These are phyloP conservation scores for Epichloe uncinata DNA, from an alignment of 2,329 filamentous ascomycete species.

Conservation along the genomic window DNA sequence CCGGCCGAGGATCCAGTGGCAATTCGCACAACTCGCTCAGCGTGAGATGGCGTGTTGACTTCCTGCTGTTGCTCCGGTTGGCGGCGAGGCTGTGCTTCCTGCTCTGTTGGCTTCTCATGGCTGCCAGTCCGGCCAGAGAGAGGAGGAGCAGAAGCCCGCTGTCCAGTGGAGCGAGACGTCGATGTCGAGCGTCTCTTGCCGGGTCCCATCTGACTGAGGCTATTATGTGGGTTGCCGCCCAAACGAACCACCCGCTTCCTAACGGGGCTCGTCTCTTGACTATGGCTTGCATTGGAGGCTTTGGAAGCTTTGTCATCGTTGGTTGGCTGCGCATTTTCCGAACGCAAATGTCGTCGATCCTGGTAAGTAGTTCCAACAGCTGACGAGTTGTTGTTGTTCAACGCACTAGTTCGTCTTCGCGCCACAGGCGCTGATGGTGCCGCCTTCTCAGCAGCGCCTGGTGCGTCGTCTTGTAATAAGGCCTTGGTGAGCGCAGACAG, in stretches of 20 bases:
- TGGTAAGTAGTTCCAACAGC: slow-evolving; percentile 26
- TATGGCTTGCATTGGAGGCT: slow-evolving; percentile 11
- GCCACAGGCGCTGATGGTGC: slow-evolving; percentile 32
- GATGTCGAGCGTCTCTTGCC: slow-evolving; percentile 38
- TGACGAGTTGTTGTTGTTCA: slow-evolving; percentile 24
- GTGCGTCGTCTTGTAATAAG: slow-evolving; percentile 53
- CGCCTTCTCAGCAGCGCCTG: slow-evolving; percentile 27
- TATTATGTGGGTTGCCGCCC: slow-evolving; percentile 36
- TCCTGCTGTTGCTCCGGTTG: slow-evolving; percentile 24
- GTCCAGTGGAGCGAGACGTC: slow-evolving; percentile 23
- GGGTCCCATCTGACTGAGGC: slow-evolving; percentile 26
- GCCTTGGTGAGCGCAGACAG: slow-evolving; percentile 88
- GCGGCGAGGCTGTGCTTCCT: slow-evolving; percentile 17
- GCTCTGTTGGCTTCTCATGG: slow-evolving; percentile 28
- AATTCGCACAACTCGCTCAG: slow-evolving; percentile 41
- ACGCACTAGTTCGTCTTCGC: slow-evolving; percentile 34
- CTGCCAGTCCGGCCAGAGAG: slow-evolving; percentile 26
- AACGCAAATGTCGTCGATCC: slow-evolving; percentile 32
- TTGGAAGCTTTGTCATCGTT: slow-evolving; percentile 10
- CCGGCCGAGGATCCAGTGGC: slow-evolving; percentile 37
- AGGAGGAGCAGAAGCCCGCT: slow-evolving; percentile 15
- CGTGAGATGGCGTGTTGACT: slow-evolving; percentile 41
- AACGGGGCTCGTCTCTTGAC: slow-evolving; percentile 37
- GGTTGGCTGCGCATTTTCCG: slow-evolving; percentile 31
- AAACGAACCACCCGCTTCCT: slow-evolving; percentile 45